Evolutionary conservation across 2,329 filamentous ascomycete genomes (phyloP).

Genomic region (Penicillium expansum): DNA sequence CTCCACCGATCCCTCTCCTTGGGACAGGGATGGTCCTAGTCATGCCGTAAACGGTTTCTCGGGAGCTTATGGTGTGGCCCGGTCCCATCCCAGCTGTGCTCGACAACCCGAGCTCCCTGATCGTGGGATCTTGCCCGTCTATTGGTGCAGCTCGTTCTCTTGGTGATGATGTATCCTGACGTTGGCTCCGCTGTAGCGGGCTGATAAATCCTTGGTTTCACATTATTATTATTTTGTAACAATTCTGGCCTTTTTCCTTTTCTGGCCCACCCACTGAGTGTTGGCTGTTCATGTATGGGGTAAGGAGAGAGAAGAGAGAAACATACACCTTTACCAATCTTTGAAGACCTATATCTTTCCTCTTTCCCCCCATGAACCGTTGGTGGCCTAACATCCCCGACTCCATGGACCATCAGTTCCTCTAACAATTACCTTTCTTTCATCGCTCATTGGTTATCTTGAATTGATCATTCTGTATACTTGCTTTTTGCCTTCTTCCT

Average conservation of each 20-base stretch:
- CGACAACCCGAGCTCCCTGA: conserved; percentile 21
- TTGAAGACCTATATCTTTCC: conserved; percentile 9
- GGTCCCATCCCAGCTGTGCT: conserved; percentile 32
- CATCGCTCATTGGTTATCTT: conserved; percentile 7
- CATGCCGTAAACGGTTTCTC: conserved; percentile 22
- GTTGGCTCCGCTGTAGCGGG: conserved; percentile 20
- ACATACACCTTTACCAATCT: background rate
- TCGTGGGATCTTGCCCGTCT: conserved; percentile 19
- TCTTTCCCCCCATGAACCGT: background rate
- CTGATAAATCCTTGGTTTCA: conserved; percentile 10
- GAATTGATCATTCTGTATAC: conserved; percentile 3
- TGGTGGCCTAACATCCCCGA: conserved; percentile 7
- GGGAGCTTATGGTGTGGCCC: conserved; percentile 22
- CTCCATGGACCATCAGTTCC: background rate
- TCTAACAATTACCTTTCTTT: conserved; percentile 8
- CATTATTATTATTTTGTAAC: conserved; percentile 1
- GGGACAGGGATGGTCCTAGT: conserved; percentile 11
- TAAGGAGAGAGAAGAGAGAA: conserved; percentile 9
- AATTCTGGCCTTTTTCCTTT: conserved; percentile 2
- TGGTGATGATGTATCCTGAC: conserved; percentile 28
- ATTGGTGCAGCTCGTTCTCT: conserved; percentile 34
- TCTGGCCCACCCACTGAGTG: conserved; percentile 2
- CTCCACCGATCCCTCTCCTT: conserved; percentile 13
- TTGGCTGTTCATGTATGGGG: conserved; percentile 19
- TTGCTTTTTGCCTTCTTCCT: background rate